Base-by-base conservation (phyloP, 768 basidiomycete species). In the Russula sp. region DNA sequence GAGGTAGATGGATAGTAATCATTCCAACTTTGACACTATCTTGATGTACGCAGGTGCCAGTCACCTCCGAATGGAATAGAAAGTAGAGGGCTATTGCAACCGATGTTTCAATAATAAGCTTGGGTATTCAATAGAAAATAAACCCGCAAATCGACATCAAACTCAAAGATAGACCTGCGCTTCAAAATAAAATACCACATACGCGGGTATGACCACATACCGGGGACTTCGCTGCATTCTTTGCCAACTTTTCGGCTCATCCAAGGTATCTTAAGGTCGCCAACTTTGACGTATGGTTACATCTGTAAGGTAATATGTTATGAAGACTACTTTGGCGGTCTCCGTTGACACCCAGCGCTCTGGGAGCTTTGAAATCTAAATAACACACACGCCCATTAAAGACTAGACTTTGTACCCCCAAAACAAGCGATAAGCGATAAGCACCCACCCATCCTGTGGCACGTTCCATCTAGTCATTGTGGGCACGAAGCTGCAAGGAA, bases 231-330 rank as follows among this genome's bases (percentile, higher is more conserved):
- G 11, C 78, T 74, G 29, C 93, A 77, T 7, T 85, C 89, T 72
- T 85, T 90, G 35, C 50, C 93, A 79, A 35, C 95, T 78, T 0
- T 88, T 93, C 1, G 93, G 93, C 68, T 94, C 93, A 34, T 94
- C 91, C 2, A 91, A 93, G 0, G 93, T 95, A 78, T 73, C 5
- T 89, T 87, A 1, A 93, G 78, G 51, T 87, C 83, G 45, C 88
- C 70, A 34, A 94, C 74, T 70, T 95, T 91, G 54, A 84, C 80
- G 64, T 52, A 42, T 46, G 41, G 5, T 20, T 32, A 36, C 35
- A 38, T 92, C 85, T 0, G 87, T 84, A 42, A 95, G 78, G 60
- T 92, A 79, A 61, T 88, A 79, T 10, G 77, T 38, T 76, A 75
- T 2, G 90, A 92, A 13, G 88, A 86, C 32, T 93, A 78, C 56